phyloP scores from a whole-genome alignment of 2,329 filamentous ascomycete genomes.

The Phaeosphaeriaceae sp. region DNA sequence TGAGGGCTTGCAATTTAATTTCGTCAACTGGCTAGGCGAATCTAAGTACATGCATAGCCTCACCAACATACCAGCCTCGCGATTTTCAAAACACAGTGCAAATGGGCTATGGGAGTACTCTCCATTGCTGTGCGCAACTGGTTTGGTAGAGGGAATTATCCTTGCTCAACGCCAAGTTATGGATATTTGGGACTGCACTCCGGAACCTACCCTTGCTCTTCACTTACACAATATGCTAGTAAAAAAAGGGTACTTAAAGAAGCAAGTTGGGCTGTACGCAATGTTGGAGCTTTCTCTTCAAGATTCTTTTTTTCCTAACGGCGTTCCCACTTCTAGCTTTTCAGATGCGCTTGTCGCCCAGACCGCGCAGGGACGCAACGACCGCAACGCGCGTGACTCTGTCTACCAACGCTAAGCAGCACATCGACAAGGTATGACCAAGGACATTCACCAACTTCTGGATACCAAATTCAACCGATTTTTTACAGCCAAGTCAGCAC shows the following conservation, averaged over 20 bases:
- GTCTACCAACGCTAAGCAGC: constrained; percentile 12
- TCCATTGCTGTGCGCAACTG: constrained; percentile 57
- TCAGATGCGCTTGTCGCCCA: constrained; percentile 6
- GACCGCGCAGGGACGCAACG: not conserved
- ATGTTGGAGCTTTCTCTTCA: constrained; percentile 25
- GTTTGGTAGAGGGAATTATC: constrained; percentile 54
- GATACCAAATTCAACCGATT: constrained; percentile 16
- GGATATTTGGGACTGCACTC: constrained; percentile 49
- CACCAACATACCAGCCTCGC: constrained; percentile 49
- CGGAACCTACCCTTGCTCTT: constrained; percentile 50
- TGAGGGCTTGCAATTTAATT: constrained; percentile 34
- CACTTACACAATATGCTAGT: constrained; percentile 60
- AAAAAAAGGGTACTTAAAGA: constrained; percentile 48
- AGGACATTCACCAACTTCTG: constrained; percentile 14
- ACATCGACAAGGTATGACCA: constrained; percentile 2
- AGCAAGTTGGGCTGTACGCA: constrained; percentile 43
- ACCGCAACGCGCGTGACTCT: constrained; percentile 1
- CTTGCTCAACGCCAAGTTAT: constrained; percentile 46
- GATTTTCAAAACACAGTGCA: constrained; percentile 49
- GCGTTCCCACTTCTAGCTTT: constrained; percentile 10
- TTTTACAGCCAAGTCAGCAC: constrained; percentile 15
- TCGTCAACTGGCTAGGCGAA: constrained; percentile 49
- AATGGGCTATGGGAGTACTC: constrained; percentile 59
- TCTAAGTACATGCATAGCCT: constrained; percentile 47
- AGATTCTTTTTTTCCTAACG: constrained; percentile 19